phyloP scores from a whole-genome alignment of 768 basidiomycete genomes.

The Stropharia rugosoannulata region DNA sequence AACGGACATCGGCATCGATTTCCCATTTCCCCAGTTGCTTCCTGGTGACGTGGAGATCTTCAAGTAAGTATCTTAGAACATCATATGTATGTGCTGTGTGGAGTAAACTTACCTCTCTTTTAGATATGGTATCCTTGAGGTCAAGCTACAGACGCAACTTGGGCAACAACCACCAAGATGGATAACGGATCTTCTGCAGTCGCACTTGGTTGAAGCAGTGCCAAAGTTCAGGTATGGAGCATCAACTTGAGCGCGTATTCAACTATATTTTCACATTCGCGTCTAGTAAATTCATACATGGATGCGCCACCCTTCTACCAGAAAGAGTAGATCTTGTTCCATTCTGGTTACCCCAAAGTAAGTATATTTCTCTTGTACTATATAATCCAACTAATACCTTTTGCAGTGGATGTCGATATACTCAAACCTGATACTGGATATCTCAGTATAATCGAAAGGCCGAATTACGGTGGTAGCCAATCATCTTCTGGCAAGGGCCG shows the following conservation, averaged over 20 bases:
- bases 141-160: constrained; percentile 94
- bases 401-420: constrained; percentile 89
- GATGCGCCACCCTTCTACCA: constrained; percentile 90
- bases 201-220: constrained; percentile 94
- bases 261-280: constrained; percentile 5
- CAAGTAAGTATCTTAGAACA: constrained; percentile 50
- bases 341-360: constrained; percentile 98
- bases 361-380: constrained; percentile 13
- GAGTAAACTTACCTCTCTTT: background rate
- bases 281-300: constrained; percentile 89
- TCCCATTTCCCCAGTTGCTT: constrained; percentile 78
- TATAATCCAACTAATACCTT: background rate
- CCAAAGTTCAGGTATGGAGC: constrained; percentile 86
- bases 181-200: constrained; percentile 95
- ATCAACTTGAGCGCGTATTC: background rate
- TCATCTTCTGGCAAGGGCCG: constrained; percentile 43
- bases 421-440: constrained; percentile 87
- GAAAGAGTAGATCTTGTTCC: constrained; percentile 94
- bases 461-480: constrained; percentile 38
- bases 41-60: constrained; percentile 88
- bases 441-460: constrained; percentile 73
- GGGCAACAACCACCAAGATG: constrained; percentile 96
- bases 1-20: constrained; percentile 90
- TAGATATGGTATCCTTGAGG: constrained; percentile 92
- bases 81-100: background rate